Base-by-base conservation (phyloP, 345 rosid genomes). In the Gossypium sturtianum region DNA sequence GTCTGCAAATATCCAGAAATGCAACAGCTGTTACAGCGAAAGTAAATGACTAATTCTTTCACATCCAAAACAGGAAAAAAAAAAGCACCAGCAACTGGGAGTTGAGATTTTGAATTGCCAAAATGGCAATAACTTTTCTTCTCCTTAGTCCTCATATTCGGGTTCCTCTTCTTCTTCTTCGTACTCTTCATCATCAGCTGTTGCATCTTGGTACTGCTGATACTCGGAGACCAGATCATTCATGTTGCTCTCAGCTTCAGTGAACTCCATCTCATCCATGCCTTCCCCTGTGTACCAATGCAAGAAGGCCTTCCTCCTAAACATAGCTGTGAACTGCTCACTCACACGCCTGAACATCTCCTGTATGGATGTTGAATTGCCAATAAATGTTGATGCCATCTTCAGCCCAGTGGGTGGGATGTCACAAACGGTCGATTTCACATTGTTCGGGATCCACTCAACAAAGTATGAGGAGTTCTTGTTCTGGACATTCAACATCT, bases 331-430 rank as follows among this genome's bases (percentile, higher is more conserved):
- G 76, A 88, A 90, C 68, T 89, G 93, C 81, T 89, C 93, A 0
- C 93, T 87, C 47, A 89, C 93, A 15, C 91, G 80, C 86, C 93
- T 83, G 25, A 89, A 89, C 93, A 89, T 89, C 81, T 89, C 93
- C 66, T 89, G 93, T 0, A 89, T 89, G 3, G 93, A 89, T 1
- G 94, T 90, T 0, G 94, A 90, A 72, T 90, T 90, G 17, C 94
- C 94, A 0, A 90, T 88, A 74, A 90, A 90, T 0, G 94, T 90
- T 0, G 92, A 87, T 0, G 94, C 90, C 94, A 88, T 85, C 80
- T 87, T 88, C 53, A 90, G 80, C 43, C 94, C 94, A 12, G 86
- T 88, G 0, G 94, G 90, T 0, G 94, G 90, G 79, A 90, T 87
- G 79, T 90, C 94, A 23, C 94, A 90, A 43, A 90, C 94, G 0